Conservation (phyloP, 2,329 filamentous ascomycete genomes). For the Colletotrichum graminicola region DNA sequence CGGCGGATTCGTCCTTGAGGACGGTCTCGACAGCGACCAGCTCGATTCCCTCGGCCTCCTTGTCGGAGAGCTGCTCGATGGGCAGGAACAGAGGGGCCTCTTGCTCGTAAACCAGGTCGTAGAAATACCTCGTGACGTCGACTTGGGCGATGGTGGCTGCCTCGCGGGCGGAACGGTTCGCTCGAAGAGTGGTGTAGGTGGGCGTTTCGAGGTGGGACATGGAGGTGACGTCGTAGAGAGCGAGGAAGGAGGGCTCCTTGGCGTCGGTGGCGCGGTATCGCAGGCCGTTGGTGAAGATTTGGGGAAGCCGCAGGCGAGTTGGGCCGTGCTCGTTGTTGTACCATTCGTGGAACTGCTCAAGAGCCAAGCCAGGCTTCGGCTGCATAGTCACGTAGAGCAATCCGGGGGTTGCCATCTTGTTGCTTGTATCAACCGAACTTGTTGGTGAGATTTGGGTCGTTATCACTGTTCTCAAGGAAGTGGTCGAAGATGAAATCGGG, state of each 20-base stretch:
- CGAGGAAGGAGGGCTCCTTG: constrained; percentile 76
- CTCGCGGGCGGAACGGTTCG: constrained; percentile 66
- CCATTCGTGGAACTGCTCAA: constrained; percentile 87
- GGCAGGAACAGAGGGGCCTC: constrained; percentile 68
- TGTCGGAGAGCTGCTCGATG: constrained; percentile 70
- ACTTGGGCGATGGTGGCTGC: constrained; percentile 67
- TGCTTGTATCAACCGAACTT: constrained; percentile 14
- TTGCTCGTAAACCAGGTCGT: constrained; percentile 72
- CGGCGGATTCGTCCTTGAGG: constrained; percentile 63
- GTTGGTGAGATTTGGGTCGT: not conserved
- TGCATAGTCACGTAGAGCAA: constrained; percentile 91
- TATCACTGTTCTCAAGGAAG: not conserved
- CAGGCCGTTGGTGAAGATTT: constrained; percentile 81
- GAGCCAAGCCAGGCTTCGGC: constrained; percentile 73
- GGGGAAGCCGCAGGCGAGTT: constrained; percentile 79
- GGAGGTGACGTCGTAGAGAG: constrained; percentile 83
- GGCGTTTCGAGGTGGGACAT: constrained; percentile 78
- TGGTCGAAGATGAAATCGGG: not conserved
- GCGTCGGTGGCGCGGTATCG: constrained; percentile 79
- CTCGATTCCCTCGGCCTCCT: constrained; percentile 69
- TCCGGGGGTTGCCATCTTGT: constrained; percentile 64
- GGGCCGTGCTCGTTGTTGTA: constrained; percentile 96
- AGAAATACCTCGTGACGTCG: constrained; percentile 77
- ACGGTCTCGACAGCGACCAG: constrained; percentile 73
- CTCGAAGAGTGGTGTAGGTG: constrained; percentile 76